Evolutionary conservation across 2,329 filamentous ascomycete genomes (phyloP).

Genomic region (Pseudocercospora crystallina): DNA sequence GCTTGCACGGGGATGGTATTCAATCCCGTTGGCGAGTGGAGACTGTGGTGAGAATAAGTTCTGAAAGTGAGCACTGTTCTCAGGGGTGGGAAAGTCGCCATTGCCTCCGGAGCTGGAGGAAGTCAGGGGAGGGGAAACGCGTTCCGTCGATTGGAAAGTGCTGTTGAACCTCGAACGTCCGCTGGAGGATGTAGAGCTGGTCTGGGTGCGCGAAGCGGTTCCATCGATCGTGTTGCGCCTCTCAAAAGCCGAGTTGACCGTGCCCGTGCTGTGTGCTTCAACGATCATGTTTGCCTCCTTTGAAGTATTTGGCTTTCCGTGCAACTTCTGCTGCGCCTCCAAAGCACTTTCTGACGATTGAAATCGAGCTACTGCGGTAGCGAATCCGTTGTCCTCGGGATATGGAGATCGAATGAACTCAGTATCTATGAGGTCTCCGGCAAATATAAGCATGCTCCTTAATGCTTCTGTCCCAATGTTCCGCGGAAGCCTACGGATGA

Average conservation of each 20-base stretch:
- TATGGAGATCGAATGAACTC: conserved; percentile 57
- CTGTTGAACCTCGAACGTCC: conserved; percentile 59
- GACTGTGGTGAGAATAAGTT: conserved; percentile 72
- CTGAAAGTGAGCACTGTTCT: conserved; percentile 56
- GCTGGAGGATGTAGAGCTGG: conserved; percentile 47
- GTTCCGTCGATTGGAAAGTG: conserved; percentile 62
- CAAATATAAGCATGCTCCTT: conserved; percentile 64
- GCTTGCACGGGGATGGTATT: conserved; percentile 59
- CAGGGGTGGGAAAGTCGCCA: conserved; percentile 61
- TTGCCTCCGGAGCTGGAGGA: conserved; percentile 51
- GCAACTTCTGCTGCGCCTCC: conserved; percentile 58
- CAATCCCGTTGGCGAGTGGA: conserved; percentile 68
- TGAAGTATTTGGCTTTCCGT: conserved; percentile 62
- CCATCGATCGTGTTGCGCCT: conserved; percentile 57
- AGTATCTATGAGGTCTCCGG: conserved; percentile 61
- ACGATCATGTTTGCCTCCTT: conserved; percentile 60
- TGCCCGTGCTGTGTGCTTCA: conserved; percentile 50
- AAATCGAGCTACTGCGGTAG: conserved; percentile 61
- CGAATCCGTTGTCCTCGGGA: conserved; percentile 57
- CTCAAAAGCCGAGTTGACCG: conserved; percentile 24
- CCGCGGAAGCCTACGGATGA: conserved; percentile 60
- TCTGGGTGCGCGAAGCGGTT: conserved; percentile 42
- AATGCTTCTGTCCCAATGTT: conserved; percentile 60
- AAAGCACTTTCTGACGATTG: conserved; percentile 57
- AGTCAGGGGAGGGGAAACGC: conserved; percentile 56